Conservation (phyloP, 495 filamentous ascomycete genomes). For the Bacidia rubella region DNA sequence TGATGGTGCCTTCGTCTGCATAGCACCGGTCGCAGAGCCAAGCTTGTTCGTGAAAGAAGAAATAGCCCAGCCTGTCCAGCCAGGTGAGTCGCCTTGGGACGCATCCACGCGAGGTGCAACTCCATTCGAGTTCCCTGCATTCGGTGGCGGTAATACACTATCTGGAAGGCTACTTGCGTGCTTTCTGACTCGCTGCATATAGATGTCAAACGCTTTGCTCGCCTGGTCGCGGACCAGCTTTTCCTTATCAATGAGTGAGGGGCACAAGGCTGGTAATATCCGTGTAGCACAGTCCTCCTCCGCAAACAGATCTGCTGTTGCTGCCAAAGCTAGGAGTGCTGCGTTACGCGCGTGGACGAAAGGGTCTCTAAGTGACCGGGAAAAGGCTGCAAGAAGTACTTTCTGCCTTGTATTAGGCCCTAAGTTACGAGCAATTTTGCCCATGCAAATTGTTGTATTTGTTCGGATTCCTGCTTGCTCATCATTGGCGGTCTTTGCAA, state of each 20-base stretch:
- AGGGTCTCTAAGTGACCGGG: conserved; percentile 75
- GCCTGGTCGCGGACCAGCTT: conserved; percentile 88
- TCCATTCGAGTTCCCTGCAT: conserved; percentile 28
- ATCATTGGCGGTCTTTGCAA: conserved; percentile 94
- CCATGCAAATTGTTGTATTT: conserved; percentile 94
- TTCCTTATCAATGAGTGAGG: conserved; percentile 72
- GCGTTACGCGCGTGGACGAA: conserved; percentile 90
- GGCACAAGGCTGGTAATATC: conserved; percentile 72
- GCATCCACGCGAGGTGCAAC: conserved; percentile 57
- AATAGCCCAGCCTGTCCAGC: conserved; percentile 94
- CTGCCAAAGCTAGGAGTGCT: conserved; percentile 68
- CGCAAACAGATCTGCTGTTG: conserved; percentile 71
- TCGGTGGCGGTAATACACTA: conserved; percentile 43
- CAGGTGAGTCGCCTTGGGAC: conserved; percentile 49
- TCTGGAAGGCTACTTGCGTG: conserved; percentile 68
- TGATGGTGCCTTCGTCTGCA: conserved; percentile 39
- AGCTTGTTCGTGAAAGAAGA: conserved; percentile 97
- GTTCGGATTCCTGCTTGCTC: conserved; percentile 95
- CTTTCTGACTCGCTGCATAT: conserved; percentile 71
- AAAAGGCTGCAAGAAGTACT: conserved; percentile 84
- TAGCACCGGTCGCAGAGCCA: conserved; percentile 68
- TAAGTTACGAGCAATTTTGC: conserved; percentile 85
- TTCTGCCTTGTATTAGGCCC: conserved; percentile 67
- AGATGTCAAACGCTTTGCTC: conserved; percentile 80
- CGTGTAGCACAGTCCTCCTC: conserved; percentile 82